Conservation (phyloP, 2,329 filamentous ascomycete species). For the Dothistroma pini region DNA sequence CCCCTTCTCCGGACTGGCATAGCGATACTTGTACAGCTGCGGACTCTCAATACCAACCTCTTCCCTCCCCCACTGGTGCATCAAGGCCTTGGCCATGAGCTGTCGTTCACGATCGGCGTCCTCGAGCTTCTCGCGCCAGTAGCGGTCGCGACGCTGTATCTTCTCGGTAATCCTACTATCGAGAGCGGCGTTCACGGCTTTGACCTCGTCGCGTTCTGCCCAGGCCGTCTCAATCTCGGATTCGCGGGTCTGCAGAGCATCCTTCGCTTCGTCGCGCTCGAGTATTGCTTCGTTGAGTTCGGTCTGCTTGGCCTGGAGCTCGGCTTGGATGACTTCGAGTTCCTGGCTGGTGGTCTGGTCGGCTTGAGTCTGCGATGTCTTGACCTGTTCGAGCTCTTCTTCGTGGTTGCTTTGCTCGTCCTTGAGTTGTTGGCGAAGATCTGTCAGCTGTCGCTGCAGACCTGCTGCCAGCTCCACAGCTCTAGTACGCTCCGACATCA, state of each 20-base stretch:
- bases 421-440: conserved; percentile 24
- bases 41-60: conserved; percentile 33
- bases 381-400: conserved; percentile 20
- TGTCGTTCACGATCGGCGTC: conserved; percentile 31
- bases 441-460: conserved; percentile 24
- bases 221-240: conserved; percentile 8
- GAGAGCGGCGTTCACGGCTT: conserved; percentile 24
- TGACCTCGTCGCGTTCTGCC: conserved; percentile 15
- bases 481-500: conserved; percentile 19
- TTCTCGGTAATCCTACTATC: conserved; percentile 24
- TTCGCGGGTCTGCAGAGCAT: conserved; percentile 13
- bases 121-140: conserved; percentile 25
- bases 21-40: conserved; percentile 37
- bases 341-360: conserved; percentile 15
- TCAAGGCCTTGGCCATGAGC: conserved; percentile 51
- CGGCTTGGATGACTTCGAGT: conserved; percentile 16
- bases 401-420: conserved; percentile 24
- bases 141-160: conserved; percentile 24
- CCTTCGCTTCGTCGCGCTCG: conserved; percentile 28
- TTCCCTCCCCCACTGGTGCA: conserved; percentile 75
- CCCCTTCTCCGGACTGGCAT: conserved; percentile 13
- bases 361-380: conserved; percentile 13
- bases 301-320: conserved; percentile 24
- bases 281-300: conserved; percentile 27
- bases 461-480: conserved; percentile 23